Evolutionary conservation across 2,329 filamentous ascomycete genomes (phyloP).

Genomic region (Fusarium longipes): DNA sequence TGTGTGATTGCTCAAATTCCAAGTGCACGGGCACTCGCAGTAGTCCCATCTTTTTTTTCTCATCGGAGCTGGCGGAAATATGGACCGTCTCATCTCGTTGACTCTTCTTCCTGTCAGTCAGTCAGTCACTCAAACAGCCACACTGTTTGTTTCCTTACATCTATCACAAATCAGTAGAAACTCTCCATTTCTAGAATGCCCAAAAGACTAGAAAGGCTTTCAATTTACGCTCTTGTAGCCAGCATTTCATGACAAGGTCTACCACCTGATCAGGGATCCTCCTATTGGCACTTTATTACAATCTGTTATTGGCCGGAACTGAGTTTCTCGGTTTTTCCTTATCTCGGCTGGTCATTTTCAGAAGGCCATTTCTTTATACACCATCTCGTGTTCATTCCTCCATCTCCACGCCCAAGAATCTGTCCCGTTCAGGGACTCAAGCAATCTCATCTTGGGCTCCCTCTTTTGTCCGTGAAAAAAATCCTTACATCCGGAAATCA

Average conservation of each 20-base stretch:
- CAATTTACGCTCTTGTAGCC: neutral
- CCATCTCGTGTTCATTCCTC: neutral
- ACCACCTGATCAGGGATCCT: neutral
- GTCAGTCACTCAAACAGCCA: neutral
- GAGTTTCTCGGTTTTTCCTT: too few relatives aligned
- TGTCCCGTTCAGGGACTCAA: too few relatives aligned
- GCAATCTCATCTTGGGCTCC: neutral
- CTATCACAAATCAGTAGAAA: neutral
- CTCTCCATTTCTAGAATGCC: neutral
- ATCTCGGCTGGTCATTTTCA: neutral
- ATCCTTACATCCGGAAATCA: neutral
- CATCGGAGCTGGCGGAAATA: conserved; percentile 1
- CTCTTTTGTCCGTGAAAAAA: too few relatives aligned
- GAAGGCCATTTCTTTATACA: neutral
- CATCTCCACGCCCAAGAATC: neutral
- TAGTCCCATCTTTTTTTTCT: neutral
- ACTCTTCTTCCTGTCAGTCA: neutral
- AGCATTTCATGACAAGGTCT: neutral
- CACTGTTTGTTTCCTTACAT: neutral
- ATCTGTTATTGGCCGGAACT: neutral
- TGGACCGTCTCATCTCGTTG: neutral
- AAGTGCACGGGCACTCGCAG: neutral
- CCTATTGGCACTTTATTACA: neutral
- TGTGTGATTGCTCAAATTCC: neutral
- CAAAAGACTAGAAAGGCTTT: neutral